Evolutionary conservation across 768 basidiomycete genomes (phyloP).

Genomic region (Lentinula detonsa): DNA sequence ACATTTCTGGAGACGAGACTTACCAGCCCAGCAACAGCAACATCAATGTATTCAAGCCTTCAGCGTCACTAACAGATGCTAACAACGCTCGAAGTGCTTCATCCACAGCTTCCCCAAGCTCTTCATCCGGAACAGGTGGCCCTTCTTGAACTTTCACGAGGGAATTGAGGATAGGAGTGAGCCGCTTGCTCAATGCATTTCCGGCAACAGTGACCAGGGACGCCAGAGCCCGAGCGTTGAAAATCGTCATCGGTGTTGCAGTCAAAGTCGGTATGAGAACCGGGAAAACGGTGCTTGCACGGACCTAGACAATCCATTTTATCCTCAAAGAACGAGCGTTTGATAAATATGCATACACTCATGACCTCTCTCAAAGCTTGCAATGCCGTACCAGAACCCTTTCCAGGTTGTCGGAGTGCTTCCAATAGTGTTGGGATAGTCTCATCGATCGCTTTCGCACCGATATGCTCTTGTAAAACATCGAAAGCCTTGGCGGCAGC

Average conservation of each 20-base stretch:
- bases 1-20: conserved; percentile 16
- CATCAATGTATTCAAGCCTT: conserved; percentile 89
- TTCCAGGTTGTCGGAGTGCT: conserved; percentile 89
- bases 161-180: conserved; percentile 73
- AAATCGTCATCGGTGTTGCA: conserved; percentile 84
- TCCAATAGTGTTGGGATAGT: conserved; percentile 94
- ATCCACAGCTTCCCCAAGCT: conserved; percentile 61
- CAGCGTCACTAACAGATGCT: conserved; percentile 73
- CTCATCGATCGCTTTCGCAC: conserved; percentile 88
- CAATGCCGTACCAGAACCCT: conserved; percentile 91
- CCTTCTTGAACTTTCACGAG: conserved; percentile 75
- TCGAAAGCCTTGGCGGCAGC: conserved; percentile 91
- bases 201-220: conserved; percentile 94
- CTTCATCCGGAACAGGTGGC: conserved; percentile 48
- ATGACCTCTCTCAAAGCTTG: conserved; percentile 93
- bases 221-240: conserved; percentile 89
- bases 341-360: conserved; percentile 42
- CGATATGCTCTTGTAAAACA: conserved; percentile 86
- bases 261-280: conserved; percentile 93
- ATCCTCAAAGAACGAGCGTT: not conserved
- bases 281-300: conserved; percentile 94
- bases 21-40: conserved; percentile 85
- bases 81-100: conserved; percentile 74
- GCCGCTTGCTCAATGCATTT: conserved; percentile 75
- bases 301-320: conserved; percentile 50